phyloP scores from a whole-genome alignment of 352 stramenopile genomes.

The Phytophthora cactorum region DNA sequence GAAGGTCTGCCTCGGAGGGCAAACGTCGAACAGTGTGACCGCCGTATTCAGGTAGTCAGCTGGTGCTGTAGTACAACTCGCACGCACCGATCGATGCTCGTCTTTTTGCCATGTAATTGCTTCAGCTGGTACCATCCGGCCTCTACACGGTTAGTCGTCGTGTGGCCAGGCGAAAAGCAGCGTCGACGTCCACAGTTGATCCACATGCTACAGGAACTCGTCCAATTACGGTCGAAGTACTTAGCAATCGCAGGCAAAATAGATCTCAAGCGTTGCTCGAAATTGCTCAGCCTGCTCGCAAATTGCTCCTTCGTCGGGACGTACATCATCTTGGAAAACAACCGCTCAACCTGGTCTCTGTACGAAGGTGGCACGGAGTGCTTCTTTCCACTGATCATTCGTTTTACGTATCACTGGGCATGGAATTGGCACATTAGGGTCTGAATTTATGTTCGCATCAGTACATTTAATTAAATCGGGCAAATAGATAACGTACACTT shows the following conservation, averaged over 20 bases:
- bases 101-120: neutral
- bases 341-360: neutral
- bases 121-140: neutral
- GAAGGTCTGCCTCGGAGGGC: too few relatives aligned
- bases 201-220: neutral
- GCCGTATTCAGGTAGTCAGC: neutral
- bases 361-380: neutral
- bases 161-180: neutral
- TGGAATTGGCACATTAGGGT: neutral
- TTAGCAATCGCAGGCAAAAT: neutral
- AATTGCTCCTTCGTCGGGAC: neutral
- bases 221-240: neutral
- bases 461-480: neutral
- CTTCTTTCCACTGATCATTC: neutral
- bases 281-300: neutral
- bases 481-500: neutral
- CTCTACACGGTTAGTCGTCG: neutral
- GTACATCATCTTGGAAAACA: neutral
- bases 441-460: neutral
- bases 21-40: too few relatives aligned
- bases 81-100: neutral
- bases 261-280: neutral
- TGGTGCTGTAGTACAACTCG: neutral
- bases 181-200: neutral
- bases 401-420: neutral